Conservation (phyloP, 2,329 filamentous ascomycete genomes). For the Passalora sequoiae region DNA sequence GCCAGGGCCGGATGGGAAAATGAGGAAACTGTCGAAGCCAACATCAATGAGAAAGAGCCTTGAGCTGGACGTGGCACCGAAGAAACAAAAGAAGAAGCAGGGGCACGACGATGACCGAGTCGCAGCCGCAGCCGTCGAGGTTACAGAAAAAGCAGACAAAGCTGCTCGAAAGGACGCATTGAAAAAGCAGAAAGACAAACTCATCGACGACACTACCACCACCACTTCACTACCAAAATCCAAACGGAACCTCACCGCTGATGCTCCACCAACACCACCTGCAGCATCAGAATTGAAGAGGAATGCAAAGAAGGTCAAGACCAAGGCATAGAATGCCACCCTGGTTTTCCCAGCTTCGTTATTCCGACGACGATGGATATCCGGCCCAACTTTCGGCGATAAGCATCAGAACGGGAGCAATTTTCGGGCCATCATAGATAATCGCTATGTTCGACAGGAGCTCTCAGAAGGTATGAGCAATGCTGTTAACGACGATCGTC, state of each 20-base stretch:
- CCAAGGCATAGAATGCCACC: conserved; percentile 7
- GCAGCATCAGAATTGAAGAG: neutral
- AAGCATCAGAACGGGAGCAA: neutral
- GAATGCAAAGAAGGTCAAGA: conserved; percentile 3
- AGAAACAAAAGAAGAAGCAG: conserved; percentile 31
- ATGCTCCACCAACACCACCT: neutral
- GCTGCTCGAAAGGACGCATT: conserved; percentile 25
- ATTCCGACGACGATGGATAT: neutral
- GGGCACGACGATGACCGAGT: conserved; percentile 17
- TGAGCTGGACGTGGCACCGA: conserved; percentile 15
- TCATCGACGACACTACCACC: conserved; percentile 7
- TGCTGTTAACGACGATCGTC: neutral
- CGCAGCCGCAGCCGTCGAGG: conserved; percentile 19
- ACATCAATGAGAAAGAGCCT: conserved; percentile 21
- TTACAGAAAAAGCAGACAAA: conserved; percentile 23
- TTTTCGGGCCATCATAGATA: neutral
- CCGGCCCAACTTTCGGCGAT: neutral
- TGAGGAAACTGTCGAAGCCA: conserved; percentile 29
- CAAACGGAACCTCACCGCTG: neutral
- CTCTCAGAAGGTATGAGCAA: neutral
- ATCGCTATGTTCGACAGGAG: neutral
- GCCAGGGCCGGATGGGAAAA: conserved; percentile 32
- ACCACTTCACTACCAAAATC: neutral
- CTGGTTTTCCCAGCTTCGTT: conserved; percentile 1
- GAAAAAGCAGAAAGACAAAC: conserved; percentile 27